A percentile compares a stretch with the other conserved stretches of the same genome.
Conservation (phyloP, 306 rosid species). For the Vigna radiata region DNA sequence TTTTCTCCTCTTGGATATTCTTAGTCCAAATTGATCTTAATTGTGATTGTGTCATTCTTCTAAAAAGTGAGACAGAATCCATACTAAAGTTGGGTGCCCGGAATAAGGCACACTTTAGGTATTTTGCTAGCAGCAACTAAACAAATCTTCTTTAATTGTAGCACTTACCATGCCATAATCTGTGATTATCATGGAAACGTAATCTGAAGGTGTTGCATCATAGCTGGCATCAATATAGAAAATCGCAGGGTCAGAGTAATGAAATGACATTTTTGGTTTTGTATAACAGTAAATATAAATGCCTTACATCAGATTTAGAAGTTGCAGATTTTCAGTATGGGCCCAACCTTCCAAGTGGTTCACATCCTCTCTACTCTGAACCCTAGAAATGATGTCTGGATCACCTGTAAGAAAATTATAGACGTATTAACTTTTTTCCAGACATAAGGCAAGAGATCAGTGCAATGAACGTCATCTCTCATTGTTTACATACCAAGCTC, state of each 20-base stretch:
- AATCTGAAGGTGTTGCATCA: slow-evolving; percentile 71
- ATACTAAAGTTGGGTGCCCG: neutral
- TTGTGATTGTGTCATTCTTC: neutral
- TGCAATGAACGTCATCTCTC: neutral
- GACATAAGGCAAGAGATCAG: neutral
- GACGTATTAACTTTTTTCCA: slow-evolving; percentile 42
- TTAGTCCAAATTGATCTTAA: neutral
- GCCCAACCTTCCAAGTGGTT: slow-evolving; percentile 60
- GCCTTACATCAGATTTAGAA: slow-evolving; percentile 61
- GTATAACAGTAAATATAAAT: slow-evolving; percentile 4
- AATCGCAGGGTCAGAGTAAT: slow-evolving; percentile 43
- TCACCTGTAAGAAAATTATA: slow-evolving; percentile 54
- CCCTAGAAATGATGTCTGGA: slow-evolving; percentile 58
- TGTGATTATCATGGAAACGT: slow-evolving; percentile 58
- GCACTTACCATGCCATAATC: slow-evolving; percentile 63
- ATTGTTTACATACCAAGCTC: slow-evolving; percentile 59
- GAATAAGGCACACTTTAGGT: slow-evolving; percentile 12
- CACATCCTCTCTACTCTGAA: slow-evolving; percentile 55
- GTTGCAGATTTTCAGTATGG: slow-evolving; percentile 56
- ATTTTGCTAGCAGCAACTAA: slow-evolving; percentile 18
- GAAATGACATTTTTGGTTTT: slow-evolving; percentile 34
- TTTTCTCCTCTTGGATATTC: neutral
- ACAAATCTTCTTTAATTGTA: slow-evolving; percentile 12
- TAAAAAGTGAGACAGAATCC: neutral
- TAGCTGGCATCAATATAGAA: slow-evolving; percentile 58